Base-by-base conservation (phyloP, 257 asterid species). In the Plantago ovata region DNA sequence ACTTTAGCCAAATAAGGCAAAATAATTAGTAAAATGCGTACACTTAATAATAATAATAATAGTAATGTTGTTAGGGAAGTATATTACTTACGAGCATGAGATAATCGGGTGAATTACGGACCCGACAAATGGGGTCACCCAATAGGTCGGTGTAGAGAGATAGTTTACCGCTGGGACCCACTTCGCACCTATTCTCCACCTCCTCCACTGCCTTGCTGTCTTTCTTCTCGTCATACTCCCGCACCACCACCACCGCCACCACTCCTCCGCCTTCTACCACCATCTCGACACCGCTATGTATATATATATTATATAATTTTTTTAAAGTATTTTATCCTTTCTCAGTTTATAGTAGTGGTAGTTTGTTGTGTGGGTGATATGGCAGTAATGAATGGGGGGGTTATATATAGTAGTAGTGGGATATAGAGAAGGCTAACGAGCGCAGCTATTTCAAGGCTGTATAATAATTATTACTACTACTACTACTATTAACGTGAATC, bases 81-180 rank as follows among this genome's bases (percentile, higher is more conserved):
- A 16, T 10, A 6, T 4, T 10, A 63, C 67, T 39, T 44, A 74
- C 98, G 72, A 92, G 84, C 98, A 92, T 92, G 82, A 83, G 88
- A 72, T 77, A 75, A 28, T 79, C 77, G 14, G 98, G 95, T 43
- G 98, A 87, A 64, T 92, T 77, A 50, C 96, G 95, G 76, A 92
- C 87, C 68, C 98, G 58, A 80, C 89, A 85, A 61, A 88, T 79
- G 64, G 96, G 98, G 82, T 85, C 98, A 38, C 98, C 98, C 41
- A 92, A 49, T 45, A 81, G 90, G 69, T 92, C 85, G 28, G 98
- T 92, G 80, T 71, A 85, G 50, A 92, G 79, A 4, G 81, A 83
- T 57, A 92, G 83, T 67, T 85, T 72, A 4, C 89, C 94, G 50
- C 64, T 62, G 51, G 96, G 89, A 0, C 96, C 98, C 48, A 81